Base-by-base conservation (phyloP, 306 rosid genomes). In the Trifolium pratense region DNA sequence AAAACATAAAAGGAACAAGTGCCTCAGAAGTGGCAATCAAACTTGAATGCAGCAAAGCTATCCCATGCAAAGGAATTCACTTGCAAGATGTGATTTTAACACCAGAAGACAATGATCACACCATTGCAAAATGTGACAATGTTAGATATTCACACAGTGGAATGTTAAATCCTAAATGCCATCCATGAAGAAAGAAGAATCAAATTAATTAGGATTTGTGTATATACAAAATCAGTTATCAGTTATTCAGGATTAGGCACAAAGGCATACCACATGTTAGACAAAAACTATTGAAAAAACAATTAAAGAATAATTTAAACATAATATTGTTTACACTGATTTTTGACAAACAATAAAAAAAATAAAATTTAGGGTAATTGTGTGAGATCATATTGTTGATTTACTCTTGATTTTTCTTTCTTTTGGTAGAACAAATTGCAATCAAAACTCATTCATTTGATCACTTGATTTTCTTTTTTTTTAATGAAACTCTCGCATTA, bases 1-100 rank as follows among this genome's bases (percentile, higher is more conserved):
- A 58, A 25, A 92, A 92, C 79, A 87, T 89, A 5, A 56, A 9
- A 77, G 97, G 97, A 63, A 88, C 97, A n/a, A 92, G 97, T 73
- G 90, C 87, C 0, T 82, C 97, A 7, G 66, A 89, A 52, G 84
- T 85, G 12, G 97, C 96, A 11, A 82, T 92, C 57, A 84, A 70
- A 18, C 78, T 92, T 21, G 71, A 87, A 2, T 92, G 96, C 81
- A 89, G 92, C 87, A 74, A 73, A 48, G 14, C 15, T 3, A 2
- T 79, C 9, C 86, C 88, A 40, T 92, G 97, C 65, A 39, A 48
- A 53, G 87, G 67, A 6, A 71, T 92, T 18, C 46, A 48, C 26
- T 16, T 92, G 31, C 75, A 74, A 71, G 78, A 92, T 37, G 88
- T 92, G 23, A 55, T 67, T 29, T 68, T 92, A 21, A 85, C 17